Base-by-base conservation (phyloP, 2,329 filamentous ascomycete species). In the Phyllosticta capitalensis region DNA sequence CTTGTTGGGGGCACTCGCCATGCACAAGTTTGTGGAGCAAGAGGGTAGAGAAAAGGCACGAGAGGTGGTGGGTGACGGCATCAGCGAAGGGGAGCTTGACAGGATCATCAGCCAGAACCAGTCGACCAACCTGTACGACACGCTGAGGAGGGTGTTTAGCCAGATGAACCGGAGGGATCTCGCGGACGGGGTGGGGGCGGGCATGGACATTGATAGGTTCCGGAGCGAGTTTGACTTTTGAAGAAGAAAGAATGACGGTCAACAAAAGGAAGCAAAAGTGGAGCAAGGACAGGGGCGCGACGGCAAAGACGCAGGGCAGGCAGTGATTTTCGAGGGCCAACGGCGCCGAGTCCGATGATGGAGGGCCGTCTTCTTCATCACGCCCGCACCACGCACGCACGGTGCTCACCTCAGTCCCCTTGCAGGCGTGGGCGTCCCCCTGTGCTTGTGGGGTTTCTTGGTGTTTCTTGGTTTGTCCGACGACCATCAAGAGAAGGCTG, bases 91-190 rank as follows among this genome's bases (percentile, higher is more conserved):
- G 60, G 85, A 89, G 65, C 79, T 96, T 20, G 89, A 96, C 69
- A 82, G 88, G 62, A 91, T 96, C 86, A 87, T 95, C 58, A 87
- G 87, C 56, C 92, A 97, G 78, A 99, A 99, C 75, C 86, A 95
- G 71, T 96, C 90, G 78, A 96, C 92, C 55, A 99, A 96, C 68
- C 78, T 99, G 61, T 96, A 96, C 73, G 95, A 99, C 73, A 99
- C 95, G 12, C 77, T 99, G 63, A 79, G 92, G 63, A 81, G 95
- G 62, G 94, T 97, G n/a, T 97, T 99, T 74, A 92, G 86, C 9
- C 90, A 95, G 76, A 97, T 99, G 94, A 88, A 88, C 2, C 79
- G 94, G 61, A 79, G 90, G 60, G 94, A 99, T 74, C 72, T 99
- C 69, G 88, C 88, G 2, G 92, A 97, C 71, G 83, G 86, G 77